Evolutionary conservation across 1,139 yeast species (phyloP).

Genomic region (Nakaseomyces kungkrabaensis): DNA sequence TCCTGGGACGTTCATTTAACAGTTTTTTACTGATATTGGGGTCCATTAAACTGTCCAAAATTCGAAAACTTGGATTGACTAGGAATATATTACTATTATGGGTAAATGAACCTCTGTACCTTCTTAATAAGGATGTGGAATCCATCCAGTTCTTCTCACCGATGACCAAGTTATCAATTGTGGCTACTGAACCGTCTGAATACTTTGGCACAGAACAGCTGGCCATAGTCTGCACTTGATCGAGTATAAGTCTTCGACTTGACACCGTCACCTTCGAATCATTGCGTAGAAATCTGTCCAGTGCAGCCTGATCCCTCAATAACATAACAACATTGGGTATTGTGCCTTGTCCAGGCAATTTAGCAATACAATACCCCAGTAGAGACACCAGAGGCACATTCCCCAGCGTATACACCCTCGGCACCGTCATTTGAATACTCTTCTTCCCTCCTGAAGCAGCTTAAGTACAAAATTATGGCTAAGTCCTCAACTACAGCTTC

Average conservation of each 20-base stretch:
- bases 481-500: no score
- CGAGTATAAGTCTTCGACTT: conserved; percentile 11
- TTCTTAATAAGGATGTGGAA: conserved; percentile 27
- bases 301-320: conserved; percentile 33
- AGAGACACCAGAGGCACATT: conserved; percentile 35
- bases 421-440: conserved; percentile 11
- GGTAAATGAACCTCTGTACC: conserved; percentile 35
- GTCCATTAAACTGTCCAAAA: neutral
- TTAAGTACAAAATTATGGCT: no score
- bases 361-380: conserved; percentile 33
- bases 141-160: conserved; percentile 34
- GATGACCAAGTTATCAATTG: conserved; percentile 47
- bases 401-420: conserved; percentile 35
- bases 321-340: conserved; percentile 36
- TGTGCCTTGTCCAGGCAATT: conserved; percentile 27
- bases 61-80: conserved; percentile 58
- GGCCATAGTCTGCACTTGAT: conserved; percentile 29
- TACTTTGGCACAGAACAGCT: conserved; percentile 31
- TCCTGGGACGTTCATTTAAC: neutral
- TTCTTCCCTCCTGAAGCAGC: no score
- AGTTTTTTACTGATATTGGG: conserved; percentile 3
- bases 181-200: conserved; percentile 27
- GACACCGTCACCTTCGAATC: conserved; percentile 32
- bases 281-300: conserved; percentile 34
- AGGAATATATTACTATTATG: conserved; percentile 47